Evolutionary conservation across 352 stramenopile genomes (phyloP), one percentile per base, ranked within the genome.

Genomic region (Pythium brachiatum): DNA sequence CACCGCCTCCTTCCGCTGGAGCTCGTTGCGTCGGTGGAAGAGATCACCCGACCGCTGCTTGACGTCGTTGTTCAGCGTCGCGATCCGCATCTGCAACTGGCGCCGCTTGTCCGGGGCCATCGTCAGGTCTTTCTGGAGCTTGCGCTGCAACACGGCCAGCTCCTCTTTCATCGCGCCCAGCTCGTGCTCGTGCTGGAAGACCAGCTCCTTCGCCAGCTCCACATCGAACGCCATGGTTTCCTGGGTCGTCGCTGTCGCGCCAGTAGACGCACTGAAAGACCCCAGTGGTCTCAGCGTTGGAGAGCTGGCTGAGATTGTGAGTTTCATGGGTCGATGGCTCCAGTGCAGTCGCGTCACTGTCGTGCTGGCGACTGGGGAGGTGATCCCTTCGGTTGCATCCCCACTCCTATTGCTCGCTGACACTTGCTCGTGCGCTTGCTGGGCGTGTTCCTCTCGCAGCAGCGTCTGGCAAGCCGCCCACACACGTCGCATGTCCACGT

Each of bases 11-110:
- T 88, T 88, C 26, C 77, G 75, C 31, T 78, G 81, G 15, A 94
- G 68, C 48, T 92, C 81, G 63, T 94, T 92, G 57, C 74, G 77
- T 18, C 85, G 79, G 60, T 92, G 82, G 53, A 83, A 94, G 18
- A 91, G 51, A 32, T 91, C 83, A 11, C 81, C 85, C 0, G 78
- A 81, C 16, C 78, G 76, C 23, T 81, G 79, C 61, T 89, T 85
- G 57, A 92, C 68, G 5, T 86, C 66, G 38, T 91, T 89, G 21
- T 69, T 74, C 13, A 89, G 66, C 29, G 50, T 66, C 2, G 76
- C 78, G 23, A 84, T 69, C 25, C 73, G 75, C 36, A 57, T 86
- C 48, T 90, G 75, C 31, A 94, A 57, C 46, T 66, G 56, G 23
- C 82, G 78, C 11, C 71, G 64, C 47, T 79, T 73, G 41, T 89